A percentile compares a stretch with the other conserved stretches of the same genome.
Evolutionary conservation across 805 yeast genomes (phyloP).

Genomic region (Yarrowia porcina): DNA sequence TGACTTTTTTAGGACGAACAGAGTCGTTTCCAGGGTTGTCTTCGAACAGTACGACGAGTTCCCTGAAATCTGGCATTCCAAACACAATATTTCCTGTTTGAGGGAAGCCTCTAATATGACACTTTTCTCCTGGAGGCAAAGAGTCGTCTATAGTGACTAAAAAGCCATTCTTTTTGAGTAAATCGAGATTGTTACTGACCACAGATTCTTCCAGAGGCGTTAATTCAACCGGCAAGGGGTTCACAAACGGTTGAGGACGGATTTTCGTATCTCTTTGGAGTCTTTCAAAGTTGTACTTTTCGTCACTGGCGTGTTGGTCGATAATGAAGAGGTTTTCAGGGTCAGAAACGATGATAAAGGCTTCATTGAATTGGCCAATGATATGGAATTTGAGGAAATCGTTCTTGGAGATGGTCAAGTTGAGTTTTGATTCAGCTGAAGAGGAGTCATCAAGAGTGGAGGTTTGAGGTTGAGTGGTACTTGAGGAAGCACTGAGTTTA

Average conservation of each 20-base stretch:
- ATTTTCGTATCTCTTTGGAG: constrained; percentile 55
- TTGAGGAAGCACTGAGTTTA: not conserved
- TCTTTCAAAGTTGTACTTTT: constrained; percentile 83
- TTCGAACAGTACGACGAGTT: constrained; percentile 64
- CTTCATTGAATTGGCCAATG: constrained; percentile 93
- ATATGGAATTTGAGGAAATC: constrained; percentile 75
- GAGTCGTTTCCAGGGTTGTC: constrained; percentile 48
- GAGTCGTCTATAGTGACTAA: constrained; percentile 51
- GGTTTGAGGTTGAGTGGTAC: not conserved
- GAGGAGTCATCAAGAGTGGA: constrained; percentile 29
- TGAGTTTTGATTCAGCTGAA: constrained; percentile 55
- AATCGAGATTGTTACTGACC: constrained; percentile 55
- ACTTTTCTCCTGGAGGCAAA: constrained; percentile 53
- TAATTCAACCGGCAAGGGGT: constrained; percentile 55
- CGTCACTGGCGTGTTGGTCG: constrained; percentile 98
- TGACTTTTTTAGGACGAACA: constrained; percentile 69
- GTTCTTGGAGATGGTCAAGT: constrained; percentile 60
- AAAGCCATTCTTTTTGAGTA: constrained; percentile 77
- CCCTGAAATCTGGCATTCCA: constrained; percentile 64
- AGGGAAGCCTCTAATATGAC: constrained; percentile 64
- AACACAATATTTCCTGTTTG: constrained; percentile 67
- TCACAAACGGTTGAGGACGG: constrained; percentile 67
- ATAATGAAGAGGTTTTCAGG: constrained; percentile 70
- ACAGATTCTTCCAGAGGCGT: constrained; percentile 75
- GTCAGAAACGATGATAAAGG: constrained; percentile 70